Evolutionary conservation across 768 basidiomycete species (phyloP).

Genomic region (Cystoderma amianthinum): DNA sequence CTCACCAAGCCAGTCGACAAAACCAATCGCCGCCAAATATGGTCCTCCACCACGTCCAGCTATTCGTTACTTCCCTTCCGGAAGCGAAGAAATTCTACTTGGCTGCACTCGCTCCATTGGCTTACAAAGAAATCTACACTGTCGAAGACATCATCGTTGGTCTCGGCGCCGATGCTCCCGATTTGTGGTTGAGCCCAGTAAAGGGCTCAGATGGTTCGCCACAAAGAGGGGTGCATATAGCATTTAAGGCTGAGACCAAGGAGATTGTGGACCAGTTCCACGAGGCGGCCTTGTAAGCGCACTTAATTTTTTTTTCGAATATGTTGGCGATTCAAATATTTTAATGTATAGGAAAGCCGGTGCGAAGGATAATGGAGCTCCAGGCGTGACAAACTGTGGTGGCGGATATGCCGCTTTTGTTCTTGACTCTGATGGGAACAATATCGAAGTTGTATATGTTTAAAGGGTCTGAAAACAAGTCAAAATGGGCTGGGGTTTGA

Average conservation of each 20-base stretch:
- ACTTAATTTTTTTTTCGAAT: not conserved
- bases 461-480: too few relatives aligned
- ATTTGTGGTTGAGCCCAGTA: slow-evolving; percentile 5
- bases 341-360: slow-evolving; percentile 5
- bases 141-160: slow-evolving; percentile 4
- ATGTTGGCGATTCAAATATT: not conserved
- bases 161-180: slow-evolving; percentile 1
- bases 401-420: slow-evolving; percentile 7
- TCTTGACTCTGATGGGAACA: slow-evolving; percentile 7
- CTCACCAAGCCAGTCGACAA: too few relatives aligned
- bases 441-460: slow-evolving; percentile 6
- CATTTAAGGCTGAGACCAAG: slow-evolving; percentile 6
- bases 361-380: slow-evolving; percentile 8
- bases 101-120: slow-evolving; percentile 7
- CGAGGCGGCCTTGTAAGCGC: slow-evolving; percentile 6
- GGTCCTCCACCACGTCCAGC: slow-evolving; percentile 4
- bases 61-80: slow-evolving; percentile 5
- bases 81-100: slow-evolving; percentile 7
- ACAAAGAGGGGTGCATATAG: slow-evolving; percentile 4
- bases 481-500: too few relatives aligned
- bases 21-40: too few relatives aligned
- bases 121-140: slow-evolving; percentile 4
- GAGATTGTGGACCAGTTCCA: slow-evolving; percentile 7
- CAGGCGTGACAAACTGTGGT: slow-evolving; percentile 4
- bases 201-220: slow-evolving; percentile 3